A percentile compares a stretch with the other conserved stretches of the same genome.
phyloP scores from a whole-genome alignment of 108 stramenopile genomes.

The Pseudonitzschia multiseries region DNA sequence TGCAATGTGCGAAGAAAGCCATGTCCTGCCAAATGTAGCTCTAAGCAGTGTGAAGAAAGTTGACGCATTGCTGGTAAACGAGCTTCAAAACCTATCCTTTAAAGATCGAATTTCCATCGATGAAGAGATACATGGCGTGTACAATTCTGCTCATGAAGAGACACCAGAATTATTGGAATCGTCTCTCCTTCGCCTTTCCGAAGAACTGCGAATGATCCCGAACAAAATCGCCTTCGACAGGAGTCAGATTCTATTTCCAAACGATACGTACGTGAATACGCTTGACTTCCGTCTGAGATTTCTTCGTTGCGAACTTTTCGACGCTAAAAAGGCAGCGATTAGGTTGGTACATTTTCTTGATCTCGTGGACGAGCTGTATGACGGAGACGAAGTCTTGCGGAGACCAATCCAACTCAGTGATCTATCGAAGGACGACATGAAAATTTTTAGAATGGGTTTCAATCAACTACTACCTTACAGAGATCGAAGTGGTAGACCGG shows the following conservation, averaged over 20 bases:
- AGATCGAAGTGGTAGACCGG: slow-evolving; percentile 13
- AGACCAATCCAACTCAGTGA: slow-evolving; percentile 17
- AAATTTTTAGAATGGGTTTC: slow-evolving; percentile 6
- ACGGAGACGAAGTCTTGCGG: slow-evolving; percentile 5
- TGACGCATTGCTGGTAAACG: neutral
- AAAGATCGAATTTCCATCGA: slow-evolving; percentile 9
- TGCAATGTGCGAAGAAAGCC: neutral
- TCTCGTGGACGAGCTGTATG: slow-evolving; percentile 21
- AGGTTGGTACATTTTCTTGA: slow-evolving; percentile 21
- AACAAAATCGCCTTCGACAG: neutral
- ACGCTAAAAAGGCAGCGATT: slow-evolving; percentile 16
- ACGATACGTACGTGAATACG: slow-evolving; percentile 18
- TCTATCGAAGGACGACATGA: slow-evolving; percentile 7
- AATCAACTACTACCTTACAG: slow-evolving; percentile 2
- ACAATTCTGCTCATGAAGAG: neutral
- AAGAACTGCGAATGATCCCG: neutral
- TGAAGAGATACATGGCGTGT: slow-evolving; percentile 20
- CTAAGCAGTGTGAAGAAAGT: neutral
- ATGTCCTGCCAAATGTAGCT: neutral
- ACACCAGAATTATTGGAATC: slow-evolving; percentile 7
- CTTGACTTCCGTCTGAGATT: slow-evolving; percentile 18
- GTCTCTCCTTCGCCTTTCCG: neutral
- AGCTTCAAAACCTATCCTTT: slow-evolving; percentile 6
- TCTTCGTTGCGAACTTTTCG: slow-evolving; percentile 9
- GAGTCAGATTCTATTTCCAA: neutral